Base-by-base conservation (phyloP, 306 rosid species). In the Elaeagnus macrophylla region DNA sequence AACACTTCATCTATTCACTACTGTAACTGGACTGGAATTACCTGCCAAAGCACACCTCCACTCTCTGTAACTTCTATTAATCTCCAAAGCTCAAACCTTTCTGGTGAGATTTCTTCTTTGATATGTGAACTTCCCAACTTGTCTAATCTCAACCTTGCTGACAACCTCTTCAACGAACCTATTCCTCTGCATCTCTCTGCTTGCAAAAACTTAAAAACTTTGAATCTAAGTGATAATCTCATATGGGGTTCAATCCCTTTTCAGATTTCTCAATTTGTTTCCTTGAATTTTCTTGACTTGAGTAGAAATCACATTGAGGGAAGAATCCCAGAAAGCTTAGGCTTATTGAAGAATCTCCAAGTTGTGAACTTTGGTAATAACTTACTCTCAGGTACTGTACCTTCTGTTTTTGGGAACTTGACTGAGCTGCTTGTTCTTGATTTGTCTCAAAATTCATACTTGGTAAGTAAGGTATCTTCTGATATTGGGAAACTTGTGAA, bases 161-260 rank as follows among this genome's bases (percentile, higher is more conserved):
- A 82, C 54, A 91, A 91, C 39, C 54, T 61, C 19, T 87, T 91
- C 66, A 84, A 78, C 77, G 85, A 91, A 25, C 77, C 99, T 48
- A 91, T 91, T n/a, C 99, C 96, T 62, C 99, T 91, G 42, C 96
- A 82, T 38, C 96, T 91, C 59, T 78, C 99, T 44, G 76, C 61
- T 64, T 91, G 99, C 48, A 62, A 67, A 47, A 72, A 81, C 8
- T 66, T 91, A 76, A 71, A 82, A 66, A 80, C 67, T 69, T 67
- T 91, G 81, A 91, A 91, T 80, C 94, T 91, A 60, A 87, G 93
- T 37, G 76, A 77, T 65, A 91, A 91, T 69, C 93, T 82, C 57
- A 78, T 91, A 12, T 87, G 96, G 96, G 96, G 99, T 10, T 78
- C 99, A 55, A 77, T 91, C 72, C 94, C 91, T 14, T 78, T 72